Base-by-base conservation (phyloP, 805 yeast species). In the Martiniozyma abietophila region DNA sequence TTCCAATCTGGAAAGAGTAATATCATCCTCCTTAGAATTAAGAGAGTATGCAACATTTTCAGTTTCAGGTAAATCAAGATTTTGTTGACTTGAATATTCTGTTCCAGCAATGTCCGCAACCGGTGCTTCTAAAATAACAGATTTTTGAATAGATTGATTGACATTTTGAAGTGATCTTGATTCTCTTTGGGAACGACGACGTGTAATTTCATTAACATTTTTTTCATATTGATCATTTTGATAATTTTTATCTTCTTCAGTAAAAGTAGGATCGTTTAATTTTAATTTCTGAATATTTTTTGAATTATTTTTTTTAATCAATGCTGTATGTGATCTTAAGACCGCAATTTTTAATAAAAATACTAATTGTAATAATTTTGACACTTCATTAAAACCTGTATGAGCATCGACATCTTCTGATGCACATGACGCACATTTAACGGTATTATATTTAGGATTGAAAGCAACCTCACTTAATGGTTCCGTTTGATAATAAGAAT, bases 331-430 rank as follows among this genome's bases (percentile, higher is more conserved):
- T 25, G 80, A 80, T 37, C 95, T 66, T 3, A 80, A 72, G 30
- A 88, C 63, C 0, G 97, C 97, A 42, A 92, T 85, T 48, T 82
- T 80, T 44, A 88, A 61, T 29, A 92, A 59, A 51, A 76, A 84
- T 14, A 78, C 65, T 49, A 86, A 68, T 56, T 92, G 97, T 14
- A 73, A 57, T 31, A 85, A 67, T 39, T 76, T 77, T 5, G 84
- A 68, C 1, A 86, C 77, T n/a, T 58, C 48, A 31, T 62, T 67
- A 50, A 85, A 77, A 0, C 80, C 86, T 1, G 61, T 43, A 12
- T 58, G 52, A 1, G 74, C 66, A 40, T 67, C 69, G 2, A 66
- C 67, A 35, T 65, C 71, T 29, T 62, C 59, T 3, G 66, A 47
- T 0, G 76, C 69, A 56, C 96, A 86, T 20, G 69, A 64, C 1